These are phyloP conservation scores for Aspergillus asperescens DNA, from an alignment of 495 filamentous ascomycete genomes.

Conservation along the genomic window DNA sequence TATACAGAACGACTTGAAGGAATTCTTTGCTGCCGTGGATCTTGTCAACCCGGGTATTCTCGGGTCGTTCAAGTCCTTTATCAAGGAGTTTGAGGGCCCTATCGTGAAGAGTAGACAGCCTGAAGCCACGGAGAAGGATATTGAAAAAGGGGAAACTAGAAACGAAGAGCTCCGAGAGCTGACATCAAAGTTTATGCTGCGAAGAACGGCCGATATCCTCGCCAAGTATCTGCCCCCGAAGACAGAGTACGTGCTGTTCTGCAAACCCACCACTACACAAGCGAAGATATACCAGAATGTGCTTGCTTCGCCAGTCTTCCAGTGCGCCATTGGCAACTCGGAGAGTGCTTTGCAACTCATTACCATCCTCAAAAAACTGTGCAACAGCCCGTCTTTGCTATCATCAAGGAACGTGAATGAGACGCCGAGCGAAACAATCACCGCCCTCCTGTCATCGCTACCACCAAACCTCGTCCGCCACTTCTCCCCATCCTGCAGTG, in stretches of 20 bases:
- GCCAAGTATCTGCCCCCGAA: conserved; percentile 71
- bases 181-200: conserved; percentile 69
- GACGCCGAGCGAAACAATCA: conserved; percentile 34
- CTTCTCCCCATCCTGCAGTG: conserved; percentile 54
- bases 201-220: conserved; percentile 69
- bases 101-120: conserved; percentile 72
- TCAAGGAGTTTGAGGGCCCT: conserved; percentile 66
- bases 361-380: conserved; percentile 75
- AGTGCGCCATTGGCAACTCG: conserved; percentile 57
- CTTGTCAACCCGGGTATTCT: conserved; percentile 74
- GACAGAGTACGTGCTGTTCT: conserved; percentile 73
- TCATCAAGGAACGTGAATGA: conserved; percentile 39
- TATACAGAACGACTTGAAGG: conserved; percentile 73
- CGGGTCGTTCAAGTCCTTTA: conserved; percentile 62
- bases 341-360: conserved; percentile 71
- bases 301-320: conserved; percentile 64
- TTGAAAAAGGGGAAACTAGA: conserved; percentile 67
- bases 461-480: conserved; percentile 53
- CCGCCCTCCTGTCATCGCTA: conserved; percentile 52
- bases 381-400: conserved; percentile 70
- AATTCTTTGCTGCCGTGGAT: conserved; percentile 76
- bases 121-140: conserved; percentile 57
- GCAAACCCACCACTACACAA: conserved; percentile 65
- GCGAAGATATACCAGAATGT: conserved; percentile 63
- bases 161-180: conserved; percentile 62